Evolutionary conservation across 257 asterid genomes (phyloP).

Genomic region (Vinca minor): DNA sequence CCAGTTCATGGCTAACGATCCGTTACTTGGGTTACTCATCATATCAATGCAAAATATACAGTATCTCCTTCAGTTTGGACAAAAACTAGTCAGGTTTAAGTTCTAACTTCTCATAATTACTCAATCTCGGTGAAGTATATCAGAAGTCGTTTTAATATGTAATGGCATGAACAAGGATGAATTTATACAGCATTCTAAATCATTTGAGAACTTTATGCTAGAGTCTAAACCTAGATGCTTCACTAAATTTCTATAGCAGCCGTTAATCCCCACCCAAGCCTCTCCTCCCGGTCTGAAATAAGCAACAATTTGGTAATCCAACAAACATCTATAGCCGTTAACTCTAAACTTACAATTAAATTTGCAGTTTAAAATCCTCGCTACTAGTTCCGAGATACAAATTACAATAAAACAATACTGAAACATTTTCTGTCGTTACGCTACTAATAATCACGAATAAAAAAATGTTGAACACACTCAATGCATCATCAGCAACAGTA

Average conservation of each 20-base stretch:
- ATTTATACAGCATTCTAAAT: slow-evolving; percentile 6
- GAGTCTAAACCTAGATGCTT: not conserved
- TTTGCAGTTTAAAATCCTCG: not conserved
- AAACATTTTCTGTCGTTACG: no score
- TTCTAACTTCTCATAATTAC: no score
- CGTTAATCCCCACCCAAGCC: not conserved
- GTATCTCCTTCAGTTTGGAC: not conserved
- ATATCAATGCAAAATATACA: no score
- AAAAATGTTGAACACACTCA: not conserved
- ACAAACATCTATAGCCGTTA: not conserved
- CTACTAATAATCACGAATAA: not conserved
- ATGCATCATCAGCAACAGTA: not conserved
- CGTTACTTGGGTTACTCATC: not conserved
- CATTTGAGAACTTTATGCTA: not conserved
- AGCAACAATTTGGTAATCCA: not conserved
- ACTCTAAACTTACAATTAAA: not conserved
- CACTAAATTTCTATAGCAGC: not conserved
- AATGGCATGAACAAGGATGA: no score
- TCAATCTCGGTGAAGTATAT: no score
- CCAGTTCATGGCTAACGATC: not conserved
- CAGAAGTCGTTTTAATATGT: no score
- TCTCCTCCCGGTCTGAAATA: not conserved
- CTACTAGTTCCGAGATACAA: not conserved
- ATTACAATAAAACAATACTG: not conserved
- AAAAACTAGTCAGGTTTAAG: not conserved